phyloP scores from a whole-genome alignment of 768 basidiomycete genomes.

The Amanita polypyramis region DNA sequence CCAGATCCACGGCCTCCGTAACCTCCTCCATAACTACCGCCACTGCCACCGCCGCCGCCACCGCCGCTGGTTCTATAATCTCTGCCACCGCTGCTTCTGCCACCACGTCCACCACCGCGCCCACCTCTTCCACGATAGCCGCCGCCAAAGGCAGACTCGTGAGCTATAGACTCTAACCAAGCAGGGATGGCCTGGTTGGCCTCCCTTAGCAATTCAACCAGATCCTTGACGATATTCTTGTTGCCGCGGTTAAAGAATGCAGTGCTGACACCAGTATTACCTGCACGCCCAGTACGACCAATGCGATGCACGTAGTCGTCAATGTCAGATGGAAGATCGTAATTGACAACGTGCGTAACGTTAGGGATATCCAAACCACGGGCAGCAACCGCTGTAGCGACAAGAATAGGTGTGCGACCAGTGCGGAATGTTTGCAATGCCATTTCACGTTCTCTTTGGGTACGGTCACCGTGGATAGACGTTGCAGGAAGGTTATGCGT shows the following conservation, averaged over 20 bases:
- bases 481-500: slow-evolving; percentile 77
- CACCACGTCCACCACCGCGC: slow-evolving; percentile 43
- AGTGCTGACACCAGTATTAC: slow-evolving; percentile 91
- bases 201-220: slow-evolving; percentile 89
- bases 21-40: slow-evolving; percentile 13
- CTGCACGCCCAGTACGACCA: slow-evolving; percentile 97
- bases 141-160: slow-evolving; percentile 69
- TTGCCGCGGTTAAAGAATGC: slow-evolving; percentile 96
- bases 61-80: slow-evolving; percentile 34
- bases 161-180: slow-evolving; percentile 84
- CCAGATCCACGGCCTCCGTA: slow-evolving; percentile 16
- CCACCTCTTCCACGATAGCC: slow-evolving; percentile 45
- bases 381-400: slow-evolving; percentile 97
- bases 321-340: slow-evolving; percentile 95
- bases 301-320: slow-evolving; percentile 99
- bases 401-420: slow-evolving; percentile 91
- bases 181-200: slow-evolving; percentile 90
- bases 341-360: slow-evolving; percentile 97
- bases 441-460: slow-evolving; percentile 94
- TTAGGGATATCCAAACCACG: slow-evolving; percentile 99
- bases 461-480: slow-evolving; percentile 96
- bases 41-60: slow-evolving; percentile 21
- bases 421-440: slow-evolving; percentile 93
- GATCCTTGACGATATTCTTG: slow-evolving; percentile 83
- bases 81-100: slow-evolving; percentile 34